These are phyloP conservation scores for Saccharomycopsis crataegensis DNA, from an alignment of 1,139 yeast species.

Conservation along the genomic window DNA sequence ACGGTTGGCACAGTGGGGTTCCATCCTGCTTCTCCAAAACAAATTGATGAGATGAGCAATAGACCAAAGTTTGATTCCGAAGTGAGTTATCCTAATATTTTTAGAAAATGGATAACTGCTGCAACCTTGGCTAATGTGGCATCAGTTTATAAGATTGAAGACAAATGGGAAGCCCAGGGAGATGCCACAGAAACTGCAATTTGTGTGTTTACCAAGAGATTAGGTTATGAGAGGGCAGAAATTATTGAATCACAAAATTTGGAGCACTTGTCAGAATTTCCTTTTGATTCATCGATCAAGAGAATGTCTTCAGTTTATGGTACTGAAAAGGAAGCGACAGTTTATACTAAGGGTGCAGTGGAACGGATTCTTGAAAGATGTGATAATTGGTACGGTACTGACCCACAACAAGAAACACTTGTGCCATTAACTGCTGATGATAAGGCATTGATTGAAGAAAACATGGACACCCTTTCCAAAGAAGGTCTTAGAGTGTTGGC, in stretches of 20 bases:
- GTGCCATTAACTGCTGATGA: conserved; percentile 37
- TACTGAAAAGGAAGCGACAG: conserved; percentile 28
- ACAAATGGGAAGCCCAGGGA: conserved; percentile 66
- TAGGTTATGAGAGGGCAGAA: conserved; percentile 36
- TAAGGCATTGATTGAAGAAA: conserved; percentile 39
- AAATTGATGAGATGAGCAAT: conserved; percentile 29
- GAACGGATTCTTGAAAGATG: conserved; percentile 62
- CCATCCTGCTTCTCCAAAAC: conserved; percentile 38
- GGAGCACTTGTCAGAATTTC: conserved; percentile 54
- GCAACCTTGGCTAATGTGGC: conserved; percentile 76
- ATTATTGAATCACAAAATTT: conserved; percentile 27
- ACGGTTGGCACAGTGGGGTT: conserved; percentile 50
- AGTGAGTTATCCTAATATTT: conserved; percentile 18
- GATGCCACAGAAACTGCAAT: conserved; percentile 84
- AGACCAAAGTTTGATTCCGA: neutral
- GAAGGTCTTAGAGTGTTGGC: conserved; percentile 74
- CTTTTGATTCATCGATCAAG: conserved; percentile 73
- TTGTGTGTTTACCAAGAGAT: conserved; percentile 59
- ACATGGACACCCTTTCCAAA: conserved; percentile 56
- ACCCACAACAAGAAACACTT: conserved; percentile 23
- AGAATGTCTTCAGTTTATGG: conserved; percentile 63
- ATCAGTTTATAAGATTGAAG: conserved; percentile 39
- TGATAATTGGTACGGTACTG: conserved; percentile 42
- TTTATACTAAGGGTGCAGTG: conserved; percentile 74
- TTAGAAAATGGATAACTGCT: conserved; percentile 44